Evolutionary conservation across 495 filamentous ascomycete species (phyloP).

Genomic region (Bathelium albidoporum): DNA sequence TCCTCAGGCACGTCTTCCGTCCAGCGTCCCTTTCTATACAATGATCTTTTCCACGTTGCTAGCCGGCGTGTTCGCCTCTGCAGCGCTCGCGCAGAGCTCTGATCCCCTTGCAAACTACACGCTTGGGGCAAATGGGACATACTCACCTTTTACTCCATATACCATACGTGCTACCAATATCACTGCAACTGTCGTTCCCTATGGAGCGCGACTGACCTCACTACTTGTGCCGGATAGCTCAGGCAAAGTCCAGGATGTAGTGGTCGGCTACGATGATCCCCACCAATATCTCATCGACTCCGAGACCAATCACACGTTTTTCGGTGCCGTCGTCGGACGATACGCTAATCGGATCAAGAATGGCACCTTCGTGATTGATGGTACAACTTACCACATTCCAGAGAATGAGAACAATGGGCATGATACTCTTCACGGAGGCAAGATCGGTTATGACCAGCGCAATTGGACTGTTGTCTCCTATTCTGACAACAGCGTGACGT

Average conservation of each 20-base stretch:
- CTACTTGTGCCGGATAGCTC: conserved; percentile 58
- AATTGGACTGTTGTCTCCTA: conserved; percentile 65
- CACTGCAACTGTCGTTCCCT: conserved; percentile 59
- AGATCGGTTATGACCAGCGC: conserved; percentile 63
- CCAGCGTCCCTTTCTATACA: neutral
- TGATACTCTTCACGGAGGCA: conserved; percentile 66
- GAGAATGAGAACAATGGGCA: conserved; percentile 59
- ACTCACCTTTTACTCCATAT: conserved; percentile 45
- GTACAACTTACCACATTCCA: conserved; percentile 47
- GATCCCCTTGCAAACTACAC: neutral
- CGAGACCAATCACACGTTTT: conserved; percentile 54
- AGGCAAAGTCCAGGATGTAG: conserved; percentile 52
- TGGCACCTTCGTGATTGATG: conserved; percentile 61
- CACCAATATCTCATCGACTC: conserved; percentile 51
- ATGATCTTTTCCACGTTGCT: neutral
- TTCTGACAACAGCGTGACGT: conserved; percentile 56
- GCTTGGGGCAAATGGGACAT: neutral
- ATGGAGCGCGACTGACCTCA: conserved; percentile 64
- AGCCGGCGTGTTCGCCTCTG: neutral
- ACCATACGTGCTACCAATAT: conserved; percentile 60
- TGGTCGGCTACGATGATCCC: conserved; percentile 68
- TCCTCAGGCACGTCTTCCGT: neutral
- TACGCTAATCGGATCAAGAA: conserved; percentile 85
- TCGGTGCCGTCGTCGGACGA: conserved; percentile 62
- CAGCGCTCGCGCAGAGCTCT: neutral